Evolutionary conservation across 1,284 basidiomycete species (phyloP).

Genomic region (Irpex lacteus): DNA sequence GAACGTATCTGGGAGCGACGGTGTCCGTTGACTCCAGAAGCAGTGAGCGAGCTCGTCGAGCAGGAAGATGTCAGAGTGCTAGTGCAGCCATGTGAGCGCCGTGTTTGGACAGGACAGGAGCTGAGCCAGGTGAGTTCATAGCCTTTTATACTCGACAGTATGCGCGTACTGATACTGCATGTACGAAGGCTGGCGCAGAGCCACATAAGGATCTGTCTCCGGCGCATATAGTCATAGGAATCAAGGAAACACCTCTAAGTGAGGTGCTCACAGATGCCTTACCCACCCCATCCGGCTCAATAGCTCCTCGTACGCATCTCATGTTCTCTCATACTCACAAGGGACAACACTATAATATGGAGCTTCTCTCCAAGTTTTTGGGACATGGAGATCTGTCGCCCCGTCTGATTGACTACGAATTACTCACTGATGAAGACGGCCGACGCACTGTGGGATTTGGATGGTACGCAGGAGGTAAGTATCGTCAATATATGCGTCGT

Average conservation of each 20-base stretch:
- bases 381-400: conserved; percentile 29
- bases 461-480: conserved; percentile 82
- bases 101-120: conserved; percentile 67
- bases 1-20: conserved; percentile 85
- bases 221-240: conserved; percentile 78
- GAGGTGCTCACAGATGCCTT: conserved; percentile 53
- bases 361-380: conserved; percentile 70
- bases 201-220: conserved; percentile 56
- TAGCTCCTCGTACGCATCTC: conserved; percentile 59
- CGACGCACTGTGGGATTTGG: conserved; percentile 87
- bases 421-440: conserved; percentile 61
- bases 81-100: conserved; percentile 71
- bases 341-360: conserved; percentile 82
- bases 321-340: conserved; percentile 94
- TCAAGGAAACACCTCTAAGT: conserved; percentile 80
- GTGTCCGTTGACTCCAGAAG: conserved; percentile 76
- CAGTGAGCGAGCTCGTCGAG: conserved; percentile 58
- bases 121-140: conserved; percentile 59
- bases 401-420: conserved; percentile 82
- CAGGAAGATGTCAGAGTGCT: conserved; percentile 63
- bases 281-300: conserved; percentile 8
- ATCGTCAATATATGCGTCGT: not conserved
- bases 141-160: not conserved
- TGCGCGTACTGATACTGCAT: not conserved
- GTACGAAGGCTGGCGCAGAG: conserved; percentile 68